Evolutionary conservation across 768 basidiomycete genomes (phyloP).

Genomic region (Polyporus arcularius): DNA sequence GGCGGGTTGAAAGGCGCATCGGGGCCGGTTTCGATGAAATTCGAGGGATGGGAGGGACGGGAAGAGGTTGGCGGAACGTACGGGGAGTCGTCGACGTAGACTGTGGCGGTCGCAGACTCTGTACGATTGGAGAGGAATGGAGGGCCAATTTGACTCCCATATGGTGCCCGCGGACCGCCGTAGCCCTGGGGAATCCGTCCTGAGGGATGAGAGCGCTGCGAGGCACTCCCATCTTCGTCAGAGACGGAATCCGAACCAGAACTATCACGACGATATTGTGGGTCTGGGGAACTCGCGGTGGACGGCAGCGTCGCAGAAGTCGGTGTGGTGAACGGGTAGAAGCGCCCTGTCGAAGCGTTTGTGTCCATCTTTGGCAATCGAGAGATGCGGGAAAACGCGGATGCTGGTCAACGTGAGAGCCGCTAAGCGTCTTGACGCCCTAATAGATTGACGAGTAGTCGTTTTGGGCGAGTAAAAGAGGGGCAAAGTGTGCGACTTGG

Average conservation of each 20-base stretch:
- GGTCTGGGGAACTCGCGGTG: slow-evolving; percentile 11
- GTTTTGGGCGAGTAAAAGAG: slow-evolving; percentile 5
- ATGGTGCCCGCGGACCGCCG: slow-evolving; percentile 7
- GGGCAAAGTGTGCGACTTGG: slow-evolving; percentile 13
- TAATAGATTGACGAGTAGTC: slow-evolving; percentile 8
- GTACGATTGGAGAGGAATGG: slow-evolving; percentile 5
- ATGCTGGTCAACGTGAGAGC: slow-evolving; percentile 23
- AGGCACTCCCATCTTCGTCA: slow-evolving; percentile 14
- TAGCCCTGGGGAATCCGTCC: slow-evolving; percentile 11
- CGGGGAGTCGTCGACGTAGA: slow-evolving; percentile 22
- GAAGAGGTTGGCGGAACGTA: slow-evolving; percentile 18
- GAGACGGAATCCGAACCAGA: slow-evolving; percentile 22
- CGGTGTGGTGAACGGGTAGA: slow-evolving; percentile 18
- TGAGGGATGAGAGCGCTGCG: slow-evolving; percentile 7
- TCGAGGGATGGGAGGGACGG: not conserved
- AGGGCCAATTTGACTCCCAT: slow-evolving; percentile 10
- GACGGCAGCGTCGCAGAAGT: slow-evolving; percentile 15
- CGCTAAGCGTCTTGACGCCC: slow-evolving; percentile 1
- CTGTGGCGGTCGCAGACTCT: slow-evolving; percentile 11
- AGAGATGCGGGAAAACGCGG: slow-evolving; percentile 22
- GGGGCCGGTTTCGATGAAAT: slow-evolving; percentile 10
- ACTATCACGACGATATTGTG: slow-evolving; percentile 10
- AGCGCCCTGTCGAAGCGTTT: slow-evolving; percentile 23
- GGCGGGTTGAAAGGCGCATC: not conserved
- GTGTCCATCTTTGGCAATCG: slow-evolving; percentile 25